Conservation (phyloP, 164 flowering plant species). For the Dillenia suffruticosa region DNA sequence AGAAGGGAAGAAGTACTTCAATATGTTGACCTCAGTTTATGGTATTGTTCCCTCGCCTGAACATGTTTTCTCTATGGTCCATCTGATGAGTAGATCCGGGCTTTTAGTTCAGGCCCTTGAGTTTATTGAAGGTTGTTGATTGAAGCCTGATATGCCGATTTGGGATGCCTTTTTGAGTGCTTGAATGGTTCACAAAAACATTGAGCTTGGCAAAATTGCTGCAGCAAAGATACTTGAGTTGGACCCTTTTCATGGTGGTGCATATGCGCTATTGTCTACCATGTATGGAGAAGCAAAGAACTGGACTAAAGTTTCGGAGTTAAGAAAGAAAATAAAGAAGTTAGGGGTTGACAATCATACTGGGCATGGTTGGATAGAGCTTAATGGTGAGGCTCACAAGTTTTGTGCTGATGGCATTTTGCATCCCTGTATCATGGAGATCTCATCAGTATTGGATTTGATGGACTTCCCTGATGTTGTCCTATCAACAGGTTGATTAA, state of each 20-base stretch:
- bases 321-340: slow-evolving; percentile 11
- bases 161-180: slow-evolving; percentile 13
- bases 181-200: slow-evolving; percentile 9
- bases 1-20: slow-evolving; percentile 15
- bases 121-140: slow-evolving; percentile 8
- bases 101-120: slow-evolving; percentile 11
- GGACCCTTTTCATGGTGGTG: slow-evolving; percentile 4
- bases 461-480: not conserved
- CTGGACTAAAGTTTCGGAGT: slow-evolving; percentile 10
- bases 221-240: slow-evolving; percentile 9
- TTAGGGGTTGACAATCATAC: slow-evolving; percentile 4
- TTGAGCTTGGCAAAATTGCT: slow-evolving; percentile 7
- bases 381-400: slow-evolving; percentile 8
- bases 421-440: slow-evolving; percentile 7
- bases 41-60: slow-evolving; percentile 14
- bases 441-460: slow-evolving; percentile 5
- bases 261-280: slow-evolving; percentile 11
- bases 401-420: slow-evolving; percentile 4
- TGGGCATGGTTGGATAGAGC: slow-evolving; percentile 12
- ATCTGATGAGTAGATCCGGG: slow-evolving; percentile 12
- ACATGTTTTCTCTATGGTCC: slow-evolving; percentile 18
- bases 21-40: slow-evolving; percentile 9
- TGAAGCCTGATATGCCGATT: slow-evolving; percentile 16
- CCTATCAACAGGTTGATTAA: too few relatives aligned
- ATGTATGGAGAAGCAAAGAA: slow-evolving; percentile 8